Conservation (phyloP, 2,329 filamentous ascomycete species). For the Cladophialophora bantiana region DNA sequence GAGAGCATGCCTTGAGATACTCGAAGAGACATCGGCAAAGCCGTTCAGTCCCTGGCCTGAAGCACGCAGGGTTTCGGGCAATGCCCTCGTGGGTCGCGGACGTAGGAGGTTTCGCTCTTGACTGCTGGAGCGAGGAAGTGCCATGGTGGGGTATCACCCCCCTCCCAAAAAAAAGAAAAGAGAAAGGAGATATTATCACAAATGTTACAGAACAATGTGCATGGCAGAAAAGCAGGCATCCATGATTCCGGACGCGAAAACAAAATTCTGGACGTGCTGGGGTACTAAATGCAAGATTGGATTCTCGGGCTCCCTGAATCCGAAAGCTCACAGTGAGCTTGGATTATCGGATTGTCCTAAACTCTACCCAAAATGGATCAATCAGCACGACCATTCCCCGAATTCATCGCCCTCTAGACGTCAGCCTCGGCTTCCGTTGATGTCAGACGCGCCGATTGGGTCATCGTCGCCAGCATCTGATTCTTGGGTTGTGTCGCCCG, state of each 20-base stretch:
- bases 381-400: slow-evolving; percentile 12
- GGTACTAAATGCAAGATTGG: slow-evolving; percentile 18
- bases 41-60: slow-evolving; percentile 41
- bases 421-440: slow-evolving; percentile 15
- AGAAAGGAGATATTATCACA: slow-evolving; percentile 8
- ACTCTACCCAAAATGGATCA: slow-evolving; percentile 16
- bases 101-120: slow-evolving; percentile 35
- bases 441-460: slow-evolving; percentile 2
- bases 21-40: slow-evolving; percentile 43
- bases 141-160: slow-evolving; percentile 21
- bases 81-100: slow-evolving; percentile 30
- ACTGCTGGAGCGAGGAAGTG: slow-evolving; percentile 20
- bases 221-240: slow-evolving; percentile 12
- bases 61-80: slow-evolving; percentile 30
- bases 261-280: background rate
- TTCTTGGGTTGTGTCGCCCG: background rate
- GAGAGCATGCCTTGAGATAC: slow-evolving; percentile 48
- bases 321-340: slow-evolving; percentile 14
- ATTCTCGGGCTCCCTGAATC: slow-evolving; percentile 22
- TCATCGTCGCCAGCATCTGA: background rate
- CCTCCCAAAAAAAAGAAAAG: background rate
- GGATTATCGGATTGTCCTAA: background rate
- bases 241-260: slow-evolving; percentile 19
- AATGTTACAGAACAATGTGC: slow-evolving; percentile 3
- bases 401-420: background rate